These are phyloP conservation scores for Agaricus blazei DNA, from an alignment of 768 basidiomycete species.

Conservation along the genomic window DNA sequence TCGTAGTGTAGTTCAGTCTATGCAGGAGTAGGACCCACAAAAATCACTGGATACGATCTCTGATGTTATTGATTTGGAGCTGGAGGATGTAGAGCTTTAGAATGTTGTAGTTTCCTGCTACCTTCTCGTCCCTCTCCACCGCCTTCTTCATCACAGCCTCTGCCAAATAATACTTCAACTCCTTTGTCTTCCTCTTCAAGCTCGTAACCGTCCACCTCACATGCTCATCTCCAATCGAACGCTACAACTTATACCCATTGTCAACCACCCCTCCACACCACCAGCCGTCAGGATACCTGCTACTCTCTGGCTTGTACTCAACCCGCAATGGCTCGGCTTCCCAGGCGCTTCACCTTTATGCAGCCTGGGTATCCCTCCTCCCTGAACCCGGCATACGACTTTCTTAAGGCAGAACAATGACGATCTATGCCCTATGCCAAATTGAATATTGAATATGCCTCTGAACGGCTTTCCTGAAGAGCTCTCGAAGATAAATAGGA, in stretches of 20 bases:
- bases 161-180: conserved; percentile 63
- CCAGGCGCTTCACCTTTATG: conserved; percentile 70
- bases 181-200: conserved; percentile 46
- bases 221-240: conserved; percentile 79
- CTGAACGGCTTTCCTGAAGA: conserved; percentile 73
- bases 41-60: too few species aligned
- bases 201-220: conserved; percentile 93
- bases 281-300: conserved; percentile 86
- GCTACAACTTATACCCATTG: conserved; percentile 89
- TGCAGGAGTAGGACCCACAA: too few species aligned
- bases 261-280: conserved; percentile 95
- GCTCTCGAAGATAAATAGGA: conserved; percentile 43
- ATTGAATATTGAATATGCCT: conserved; percentile 83
- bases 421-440: conserved; percentile 93
- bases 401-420: conserved; percentile 93
- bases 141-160: conserved; percentile 84
- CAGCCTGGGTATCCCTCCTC: conserved; percentile 67
- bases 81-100: too few species aligned
- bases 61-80: too few species aligned
- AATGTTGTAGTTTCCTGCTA: conserved; percentile 9
- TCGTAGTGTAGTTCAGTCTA: too few species aligned
- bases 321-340: conserved; percentile 83
- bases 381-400: conserved; percentile 51
- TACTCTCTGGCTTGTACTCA: conserved; percentile 90
- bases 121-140: conserved; percentile 41